phyloP scores from a whole-genome alignment of 225 moss, liverwort and hornwort genomes.

The Sphagnum contortum region DNA sequence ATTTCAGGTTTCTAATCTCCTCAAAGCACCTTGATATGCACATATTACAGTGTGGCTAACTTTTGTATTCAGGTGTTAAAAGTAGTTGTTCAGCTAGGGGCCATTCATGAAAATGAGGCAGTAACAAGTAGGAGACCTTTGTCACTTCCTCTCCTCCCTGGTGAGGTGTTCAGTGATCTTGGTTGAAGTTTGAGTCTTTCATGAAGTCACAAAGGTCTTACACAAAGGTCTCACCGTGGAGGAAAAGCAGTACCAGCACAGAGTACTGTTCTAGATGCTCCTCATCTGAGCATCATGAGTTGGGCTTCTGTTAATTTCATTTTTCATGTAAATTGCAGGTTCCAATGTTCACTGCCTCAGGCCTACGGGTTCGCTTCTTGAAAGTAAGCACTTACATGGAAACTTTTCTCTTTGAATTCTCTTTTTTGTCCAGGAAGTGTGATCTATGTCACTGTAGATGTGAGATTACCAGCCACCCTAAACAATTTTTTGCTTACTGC shows the following conservation, averaged over 20 bases:
- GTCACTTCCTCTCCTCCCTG: no score
- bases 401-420: not conserved
- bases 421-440: not conserved
- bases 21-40: no score
- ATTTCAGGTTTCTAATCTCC: slow-evolving; percentile 57
- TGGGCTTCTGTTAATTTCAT: not conserved
- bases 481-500: slow-evolving; percentile 1
- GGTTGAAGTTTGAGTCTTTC: no score
- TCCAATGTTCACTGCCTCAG: slow-evolving; percentile 92
- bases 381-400: slow-evolving; percentile 33
- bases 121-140: no score
- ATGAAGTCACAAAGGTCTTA: not conserved
- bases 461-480: not conserved
- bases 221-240: not conserved
- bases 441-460: not conserved
- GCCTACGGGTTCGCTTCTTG: slow-evolving; percentile 77
- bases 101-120: no score
- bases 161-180: no score
- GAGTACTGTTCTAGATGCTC: not conserved
- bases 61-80: no score
- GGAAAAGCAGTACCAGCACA: not conserved
- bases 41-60: no score
- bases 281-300: not conserved
- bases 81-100: no score
- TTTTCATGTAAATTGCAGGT: slow-evolving; percentile 29